Evolutionary conservation across 139 green algal species (phyloP).

Genomic region (Auxenochlorella pyrenoidosa): DNA sequence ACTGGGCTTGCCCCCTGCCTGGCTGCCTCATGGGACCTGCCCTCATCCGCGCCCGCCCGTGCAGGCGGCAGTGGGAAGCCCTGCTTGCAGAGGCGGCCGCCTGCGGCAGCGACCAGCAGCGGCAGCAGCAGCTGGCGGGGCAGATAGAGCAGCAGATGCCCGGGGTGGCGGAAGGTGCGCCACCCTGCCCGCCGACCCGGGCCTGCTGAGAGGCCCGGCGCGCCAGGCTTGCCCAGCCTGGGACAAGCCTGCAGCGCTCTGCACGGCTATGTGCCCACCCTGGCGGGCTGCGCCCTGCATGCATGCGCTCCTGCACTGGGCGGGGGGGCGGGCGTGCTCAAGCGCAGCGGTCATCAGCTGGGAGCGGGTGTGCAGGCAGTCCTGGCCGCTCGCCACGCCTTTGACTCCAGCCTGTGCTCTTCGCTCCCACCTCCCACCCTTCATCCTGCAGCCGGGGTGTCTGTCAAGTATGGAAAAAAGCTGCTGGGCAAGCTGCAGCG

Average conservation of each 20-base stretch:
- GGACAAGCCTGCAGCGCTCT: too few relatives aligned
- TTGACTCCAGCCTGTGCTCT: too few relatives aligned
- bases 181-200: not conserved
- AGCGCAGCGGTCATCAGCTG: too few relatives aligned
- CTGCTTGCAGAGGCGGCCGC: slow-evolving; percentile 9
- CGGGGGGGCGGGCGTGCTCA: too few relatives aligned
- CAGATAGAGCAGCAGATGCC: slow-evolving; percentile 30
- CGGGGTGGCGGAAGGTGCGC: slow-evolving; percentile 20
- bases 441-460: slow-evolving; percentile 13
- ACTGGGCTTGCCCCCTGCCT: not conserved
- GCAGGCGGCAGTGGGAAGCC: slow-evolving; percentile 25
- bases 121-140: slow-evolving; percentile 1
- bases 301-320: too few relatives aligned
- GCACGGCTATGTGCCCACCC: too few relatives aligned
- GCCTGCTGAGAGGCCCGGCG: not conserved
- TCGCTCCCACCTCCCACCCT: not conserved
- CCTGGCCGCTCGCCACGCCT: too few relatives aligned
- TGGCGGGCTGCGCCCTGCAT: too few relatives aligned
- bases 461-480: slow-evolving; percentile 36
- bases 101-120: not conserved
- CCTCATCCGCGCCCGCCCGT: not conserved
- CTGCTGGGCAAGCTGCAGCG: slow-evolving; percentile 37
- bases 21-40: not conserved
- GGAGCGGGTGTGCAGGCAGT: too few relatives aligned
- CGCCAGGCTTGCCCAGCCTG: too few relatives aligned